Conservation (phyloP, 2,329 filamentous ascomycete species). For the Cladophialophora carrionii region DNA sequence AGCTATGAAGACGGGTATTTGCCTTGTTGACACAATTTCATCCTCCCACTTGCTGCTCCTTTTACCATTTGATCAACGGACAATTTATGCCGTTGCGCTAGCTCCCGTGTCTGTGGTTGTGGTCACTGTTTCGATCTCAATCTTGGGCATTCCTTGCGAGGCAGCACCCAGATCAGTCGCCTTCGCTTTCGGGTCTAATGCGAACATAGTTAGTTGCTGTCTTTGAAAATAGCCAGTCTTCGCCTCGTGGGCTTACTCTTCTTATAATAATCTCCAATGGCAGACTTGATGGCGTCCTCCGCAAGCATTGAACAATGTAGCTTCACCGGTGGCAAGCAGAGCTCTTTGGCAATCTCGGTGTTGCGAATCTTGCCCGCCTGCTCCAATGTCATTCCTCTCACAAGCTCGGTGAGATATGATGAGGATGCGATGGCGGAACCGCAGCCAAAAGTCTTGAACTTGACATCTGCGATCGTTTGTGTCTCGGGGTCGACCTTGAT, state of each 20-base stretch:
- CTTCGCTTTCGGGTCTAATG: conserved; percentile 77
- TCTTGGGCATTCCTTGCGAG: conserved; percentile 67
- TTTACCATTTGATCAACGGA: conserved; percentile 1
- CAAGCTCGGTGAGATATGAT: conserved; percentile 91
- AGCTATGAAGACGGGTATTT: conserved; percentile 17
- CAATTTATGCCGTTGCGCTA: conserved; percentile 27
- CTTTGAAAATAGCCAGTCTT: too few species aligned
- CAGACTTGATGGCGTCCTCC: conserved; percentile 89
- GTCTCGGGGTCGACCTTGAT: conserved; percentile 87
- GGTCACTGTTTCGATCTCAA: conserved; percentile 63
- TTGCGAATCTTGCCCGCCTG: conserved; percentile 92
- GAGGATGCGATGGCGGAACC: conserved; percentile 92
- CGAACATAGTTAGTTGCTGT: not conserved
- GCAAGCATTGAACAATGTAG: conserved; percentile 91
- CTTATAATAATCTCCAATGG: conserved; percentile 86
- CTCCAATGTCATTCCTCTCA: conserved; percentile 93
- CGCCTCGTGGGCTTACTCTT: conserved; percentile 53
- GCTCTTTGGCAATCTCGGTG: conserved; percentile 96
- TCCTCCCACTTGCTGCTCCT: conserved; percentile 3
- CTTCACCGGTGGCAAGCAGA: conserved; percentile 86
- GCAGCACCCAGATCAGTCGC: conserved; percentile 72
- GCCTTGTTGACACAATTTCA: conserved; percentile 22
- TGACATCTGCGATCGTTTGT: conserved; percentile 89
- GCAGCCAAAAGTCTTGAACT: conserved; percentile 98
- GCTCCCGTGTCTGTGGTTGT: conserved; percentile 44